A percentile compares a stretch with the other conserved stretches of the same genome.
phyloP scores from a whole-genome alignment of 495 filamentous ascomycete species.

The Penicillium turbatum region DNA sequence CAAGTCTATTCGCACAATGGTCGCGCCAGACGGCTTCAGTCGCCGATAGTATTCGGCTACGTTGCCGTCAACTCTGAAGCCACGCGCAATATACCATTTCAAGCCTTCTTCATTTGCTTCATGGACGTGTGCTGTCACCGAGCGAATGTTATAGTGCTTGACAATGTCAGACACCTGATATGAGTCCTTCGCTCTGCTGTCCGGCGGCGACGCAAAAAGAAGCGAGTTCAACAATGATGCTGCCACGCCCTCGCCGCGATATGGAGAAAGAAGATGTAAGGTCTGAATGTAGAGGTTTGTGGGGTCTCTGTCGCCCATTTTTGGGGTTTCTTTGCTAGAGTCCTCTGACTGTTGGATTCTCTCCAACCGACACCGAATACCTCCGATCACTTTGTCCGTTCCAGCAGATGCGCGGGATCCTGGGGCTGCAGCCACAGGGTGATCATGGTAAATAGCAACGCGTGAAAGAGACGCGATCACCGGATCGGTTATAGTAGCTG shows the following conservation, averaged over 20 bases:
- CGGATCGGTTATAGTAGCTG: conserved; percentile 63
- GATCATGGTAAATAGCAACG: conserved; percentile 65
- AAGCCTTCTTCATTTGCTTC: conserved; percentile 82
- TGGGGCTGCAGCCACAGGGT: conserved; percentile 37
- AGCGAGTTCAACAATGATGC: conserved; percentile 59
- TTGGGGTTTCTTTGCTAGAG: not conserved
- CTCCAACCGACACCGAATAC: conserved; percentile 79
- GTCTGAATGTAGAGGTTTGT: conserved; percentile 82
- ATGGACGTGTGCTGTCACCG: conserved; percentile 89
- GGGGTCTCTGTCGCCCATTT: conserved; percentile 6
- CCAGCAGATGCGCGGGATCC: conserved; percentile 22
- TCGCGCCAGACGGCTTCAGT: conserved; percentile 74
- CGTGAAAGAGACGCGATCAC: conserved; percentile 68
- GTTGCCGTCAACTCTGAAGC: conserved; percentile 59
- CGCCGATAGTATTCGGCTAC: conserved; percentile 78
- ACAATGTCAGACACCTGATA: conserved; percentile 46
- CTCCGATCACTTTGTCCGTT: conserved; percentile 65
- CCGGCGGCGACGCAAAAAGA: conserved; percentile 44
- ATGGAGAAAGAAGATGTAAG: conserved; percentile 75
- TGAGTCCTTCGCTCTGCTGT: conserved; percentile 1
- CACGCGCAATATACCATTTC: conserved; percentile 80
- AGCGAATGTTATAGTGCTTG: conserved; percentile 45
- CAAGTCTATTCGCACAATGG: conserved; percentile 58
- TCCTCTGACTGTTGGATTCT: conserved; percentile 14
- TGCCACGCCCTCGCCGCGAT: conserved; percentile 74